Evolutionary conservation across 2,329 filamentous ascomycete genomes (phyloP), one percentile per base, ranked within the genome.

Genomic region (Xylaria sp.): DNA sequence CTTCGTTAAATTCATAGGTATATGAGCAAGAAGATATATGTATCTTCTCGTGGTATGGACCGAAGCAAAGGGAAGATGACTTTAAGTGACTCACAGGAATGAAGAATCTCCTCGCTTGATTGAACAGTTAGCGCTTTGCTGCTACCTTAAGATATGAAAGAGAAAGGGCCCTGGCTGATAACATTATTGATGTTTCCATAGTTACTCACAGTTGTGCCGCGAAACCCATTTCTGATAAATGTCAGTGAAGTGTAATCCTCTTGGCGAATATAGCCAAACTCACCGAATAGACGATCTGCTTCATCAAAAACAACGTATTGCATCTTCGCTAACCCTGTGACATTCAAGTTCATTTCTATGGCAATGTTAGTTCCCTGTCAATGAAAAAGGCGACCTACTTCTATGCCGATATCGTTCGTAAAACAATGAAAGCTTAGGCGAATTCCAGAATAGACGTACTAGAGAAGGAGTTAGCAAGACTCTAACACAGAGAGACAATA

Each of bases 281-380:
- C 9, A 70, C 69, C 96, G 80, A 99, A 99, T 23, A 99, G 85
- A 63, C 96, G 89, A 85, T 99, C 96, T 1, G 96, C 96, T 80
- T 99, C 96, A 78, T 99, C 96, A 72, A 99, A 99, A 9, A 99
- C 96, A 27, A 97, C 93, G 77, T 99, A 99, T 74, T 90, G 88
- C 69, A 99, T 91, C 3, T 93, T 97, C 0, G 91, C 93, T n/a
- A 99, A 83, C 16, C 70, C 70, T 27, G 69, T 72, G 12, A 71
- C 70, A 76, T 98, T 93, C 61, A 99, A 82, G 10, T 87, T 86
- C 97, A 99, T 99, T 79, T 99, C 96, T 69, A 37, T 13, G 27
- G 25, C 0, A 35, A 25, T 6, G 35, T 69, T 48, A 69, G 53
- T 21, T 18, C 5, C 6, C 16, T 29, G 13, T 1, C 23, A 4